phyloP scores from a whole-genome alignment of 169 alveolate genomes.

The Plasmodium knowlesi region DNA sequence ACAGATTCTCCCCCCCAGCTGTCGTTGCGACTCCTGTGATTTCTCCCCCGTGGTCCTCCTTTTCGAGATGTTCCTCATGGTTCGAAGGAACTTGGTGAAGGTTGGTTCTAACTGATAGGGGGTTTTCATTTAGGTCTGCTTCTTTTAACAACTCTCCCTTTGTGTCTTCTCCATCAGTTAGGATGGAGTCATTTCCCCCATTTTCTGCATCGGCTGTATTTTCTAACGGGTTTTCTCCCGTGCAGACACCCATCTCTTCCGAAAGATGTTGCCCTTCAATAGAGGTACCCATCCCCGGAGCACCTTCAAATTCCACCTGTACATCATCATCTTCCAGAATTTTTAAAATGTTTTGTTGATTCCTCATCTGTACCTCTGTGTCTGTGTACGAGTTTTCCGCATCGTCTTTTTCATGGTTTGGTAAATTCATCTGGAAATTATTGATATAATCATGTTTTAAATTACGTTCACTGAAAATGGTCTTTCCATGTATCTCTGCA shows the following conservation, averaged over 20 bases:
- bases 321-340: not conserved
- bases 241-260: not conserved
- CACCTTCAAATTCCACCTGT: not conserved
- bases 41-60: not conserved
- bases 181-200: not conserved
- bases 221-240: too few species aligned
- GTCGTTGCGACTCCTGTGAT: not conserved
- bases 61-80: not conserved
- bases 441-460: not conserved
- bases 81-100: not conserved
- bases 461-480: not conserved
- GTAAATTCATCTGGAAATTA: not conserved
- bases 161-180: not conserved
- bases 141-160: not conserved
- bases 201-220: not conserved
- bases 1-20: not conserved
- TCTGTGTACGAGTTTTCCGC: not conserved
- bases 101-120: not conserved
- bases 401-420: not conserved
- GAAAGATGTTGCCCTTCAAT: not conserved
- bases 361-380: not conserved
- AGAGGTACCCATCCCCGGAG: not conserved
- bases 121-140: not conserved
- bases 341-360: not conserved
- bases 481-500: not conserved